These are phyloP conservation scores for Pseudocercospora fijiensis DNA, from an alignment of 2,329 filamentous ascomycete species.

Conservation along the genomic window DNA sequence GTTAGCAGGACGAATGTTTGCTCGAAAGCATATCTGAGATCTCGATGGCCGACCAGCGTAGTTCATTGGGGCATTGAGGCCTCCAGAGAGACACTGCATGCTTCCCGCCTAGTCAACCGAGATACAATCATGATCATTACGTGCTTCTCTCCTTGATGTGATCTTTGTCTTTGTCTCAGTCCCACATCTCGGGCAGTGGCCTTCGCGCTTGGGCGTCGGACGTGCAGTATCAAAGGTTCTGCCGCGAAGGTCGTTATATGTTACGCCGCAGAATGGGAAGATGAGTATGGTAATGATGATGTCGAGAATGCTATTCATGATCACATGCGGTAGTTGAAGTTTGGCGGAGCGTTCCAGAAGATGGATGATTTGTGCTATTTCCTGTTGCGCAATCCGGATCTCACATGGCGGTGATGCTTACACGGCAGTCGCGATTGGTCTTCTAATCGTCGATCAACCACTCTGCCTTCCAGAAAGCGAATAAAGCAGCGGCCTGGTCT, in stretches of 20 bases:
- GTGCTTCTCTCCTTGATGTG: not conserved
- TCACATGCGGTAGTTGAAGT: not conserved
- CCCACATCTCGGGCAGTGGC: not conserved
- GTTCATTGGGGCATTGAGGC: not conserved
- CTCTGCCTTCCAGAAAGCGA: constrained; percentile 43
- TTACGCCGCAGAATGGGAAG: not conserved
- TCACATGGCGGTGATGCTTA: not conserved
- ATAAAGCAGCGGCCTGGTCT: constrained; percentile 34
- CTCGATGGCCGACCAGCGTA: not conserved
- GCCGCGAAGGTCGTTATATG: not conserved
- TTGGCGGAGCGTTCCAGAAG: not conserved
- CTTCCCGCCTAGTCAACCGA: not conserved
- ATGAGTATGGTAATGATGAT: not conserved
- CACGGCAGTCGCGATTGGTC: not conserved
- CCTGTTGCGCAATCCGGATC: not conserved
- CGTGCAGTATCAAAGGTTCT: not conserved
- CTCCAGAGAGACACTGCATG: not conserved
- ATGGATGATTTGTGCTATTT: not conserved
- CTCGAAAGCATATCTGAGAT: not conserved
- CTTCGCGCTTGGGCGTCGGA: not conserved
- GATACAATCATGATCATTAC: not conserved
- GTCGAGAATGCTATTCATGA: not conserved
- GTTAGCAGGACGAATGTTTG: not conserved
- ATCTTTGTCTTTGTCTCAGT: not conserved
- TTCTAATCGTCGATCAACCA: constrained; percentile 29